Evolutionary conservation across 2,329 filamentous ascomycete genomes (phyloP), one percentile per base, ranked within the genome.

Genomic region (Aspergillus cejpii): DNA sequence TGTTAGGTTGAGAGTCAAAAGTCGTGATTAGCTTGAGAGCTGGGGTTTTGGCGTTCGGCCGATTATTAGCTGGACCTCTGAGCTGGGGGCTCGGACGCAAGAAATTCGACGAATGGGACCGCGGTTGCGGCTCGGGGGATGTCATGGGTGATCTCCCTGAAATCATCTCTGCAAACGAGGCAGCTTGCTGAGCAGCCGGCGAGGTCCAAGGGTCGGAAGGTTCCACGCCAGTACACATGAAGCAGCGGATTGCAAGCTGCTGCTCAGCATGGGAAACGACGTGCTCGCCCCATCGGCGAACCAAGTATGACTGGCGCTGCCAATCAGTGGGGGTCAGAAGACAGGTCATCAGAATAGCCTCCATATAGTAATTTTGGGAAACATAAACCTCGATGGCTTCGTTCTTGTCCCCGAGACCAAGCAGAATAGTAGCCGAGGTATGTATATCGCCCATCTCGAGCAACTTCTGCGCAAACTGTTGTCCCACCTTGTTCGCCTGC

Each of bases 351-450:
- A 98, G 78, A 24, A 97, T 76, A 2, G 92, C 91, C 68, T 98
- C 92, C 84, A 98, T 86, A 63, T 84, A 94, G 58, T 84, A 83
- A 64, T 84, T 88, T 53, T 92, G 88, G 8, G 90, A 95, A 24
- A 95, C 81, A 58, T 98, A 98, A 23, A 96, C 85, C 66, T 98
- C 92, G 48, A 98, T 90, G 0, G 92, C 92, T 63, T 98, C 91
- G 53, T 94, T 91, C 56, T 87, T 76, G 61, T 97, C 91, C 2
- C 90, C 90, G 67, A 98, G 81, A 11, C 90, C 89, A 26, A 98
- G 81, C 66, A 98, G 81, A 50, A 97, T 91, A 0, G 91, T 91
- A 14, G 89, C 90, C 4, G 92, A 89, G 0, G 88, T 88, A 61
- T 98, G 90, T 2, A 96, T 74, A 57, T 98, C 92, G 21, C 88